Base-by-base conservation (phyloP, 2,329 filamentous ascomycete species). In the Sarocladium brachiariae region DNA sequence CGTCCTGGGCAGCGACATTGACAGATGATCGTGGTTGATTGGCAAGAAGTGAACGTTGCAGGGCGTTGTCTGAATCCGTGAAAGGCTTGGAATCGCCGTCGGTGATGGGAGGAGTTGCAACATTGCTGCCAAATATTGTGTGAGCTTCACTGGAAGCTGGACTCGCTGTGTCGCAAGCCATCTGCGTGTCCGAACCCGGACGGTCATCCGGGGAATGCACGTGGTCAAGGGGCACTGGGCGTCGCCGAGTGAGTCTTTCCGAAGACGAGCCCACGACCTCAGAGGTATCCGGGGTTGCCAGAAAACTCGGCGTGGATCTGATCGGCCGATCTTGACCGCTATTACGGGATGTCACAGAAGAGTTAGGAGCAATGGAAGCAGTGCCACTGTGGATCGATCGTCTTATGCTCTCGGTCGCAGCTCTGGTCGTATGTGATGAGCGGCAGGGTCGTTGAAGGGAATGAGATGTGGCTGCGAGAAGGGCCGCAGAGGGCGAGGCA, bases 1-100 rank as follows among this genome's bases (percentile, higher is more conserved):
- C 89, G 72, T 96, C 92, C 64, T 93, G 87, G 34, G 85, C 83
- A 50, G 85, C 77, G 43, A 83, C 86, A 60, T 90, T 84, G 47
- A 91, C 75, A 45, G 70, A 71, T 21, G 78, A 74, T 25, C 76
- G 34, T 6, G 49, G 27, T 7, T 48, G 66, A 41, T 71, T 68
- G 56, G 70, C 70, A 31, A 73, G 68, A 52, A 74, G 63, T 19
- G 69, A 70, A 60, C 68, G 69, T 50, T 72, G 70, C 14, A 78
- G 65, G 11, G 73, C 70, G 43, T 77, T 74, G 56, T 79, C 75
- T 5, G 18, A 33, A 18, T 53, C 49, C n/a, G 50, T 34, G 46
- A 55, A 55, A 4, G 53, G 51, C 41, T 55, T 51, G 4, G 65
- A 61, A 45, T 78, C 75, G 19, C 82, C 79, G 55, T 90, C 87